These are phyloP conservation scores for Teratosphaeria gauchensis DNA, from an alignment of 2,329 filamentous ascomycete species.

Conservation along the genomic window DNA sequence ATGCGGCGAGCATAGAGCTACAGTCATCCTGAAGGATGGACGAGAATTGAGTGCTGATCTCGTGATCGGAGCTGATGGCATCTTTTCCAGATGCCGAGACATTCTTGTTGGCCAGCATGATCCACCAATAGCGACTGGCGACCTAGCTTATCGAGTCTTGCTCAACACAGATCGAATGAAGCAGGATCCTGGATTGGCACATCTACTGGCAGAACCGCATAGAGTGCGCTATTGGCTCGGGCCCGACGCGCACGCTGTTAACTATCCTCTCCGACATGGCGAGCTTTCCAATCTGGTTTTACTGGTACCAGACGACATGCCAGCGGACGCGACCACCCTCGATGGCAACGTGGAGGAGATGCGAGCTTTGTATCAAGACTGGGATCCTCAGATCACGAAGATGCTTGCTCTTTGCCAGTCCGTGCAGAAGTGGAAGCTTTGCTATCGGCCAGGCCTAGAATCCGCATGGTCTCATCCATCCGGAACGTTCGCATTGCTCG, in stretches of 20 bases:
- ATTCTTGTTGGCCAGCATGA: slow-evolving; percentile 36
- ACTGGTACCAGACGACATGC: slow-evolving; percentile 43
- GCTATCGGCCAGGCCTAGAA: slow-evolving; percentile 17
- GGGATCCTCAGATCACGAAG: slow-evolving; percentile 49
- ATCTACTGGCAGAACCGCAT: slow-evolving; percentile 38
- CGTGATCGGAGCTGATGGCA: background rate
- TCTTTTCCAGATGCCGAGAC: slow-evolving; percentile 16
- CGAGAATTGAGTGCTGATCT: background rate
- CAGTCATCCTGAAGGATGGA: background rate
- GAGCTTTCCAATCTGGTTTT: slow-evolving; percentile 44
- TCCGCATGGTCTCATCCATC: slow-evolving; percentile 20
- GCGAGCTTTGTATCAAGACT: slow-evolving; percentile 45
- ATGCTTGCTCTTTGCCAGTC: slow-evolving; percentile 51
- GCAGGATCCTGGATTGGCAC: slow-evolving; percentile 36
- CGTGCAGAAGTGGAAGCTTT: slow-evolving; percentile 30
- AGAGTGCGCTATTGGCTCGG: slow-evolving; percentile 44
- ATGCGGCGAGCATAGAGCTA: background rate
- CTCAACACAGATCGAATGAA: slow-evolving; percentile 38
- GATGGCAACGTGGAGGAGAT: slow-evolving; percentile 46
- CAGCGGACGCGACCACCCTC: slow-evolving; percentile 34
- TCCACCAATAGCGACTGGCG: slow-evolving; percentile 41
- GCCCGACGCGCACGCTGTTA: slow-evolving; percentile 44
- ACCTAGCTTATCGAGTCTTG: slow-evolving; percentile 42
- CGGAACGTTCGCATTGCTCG: slow-evolving; percentile 39
- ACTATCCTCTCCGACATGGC: slow-evolving; percentile 41